Conservation (phyloP, 2,329 filamentous ascomycete species). For the Calonectria pteridis region DNA sequence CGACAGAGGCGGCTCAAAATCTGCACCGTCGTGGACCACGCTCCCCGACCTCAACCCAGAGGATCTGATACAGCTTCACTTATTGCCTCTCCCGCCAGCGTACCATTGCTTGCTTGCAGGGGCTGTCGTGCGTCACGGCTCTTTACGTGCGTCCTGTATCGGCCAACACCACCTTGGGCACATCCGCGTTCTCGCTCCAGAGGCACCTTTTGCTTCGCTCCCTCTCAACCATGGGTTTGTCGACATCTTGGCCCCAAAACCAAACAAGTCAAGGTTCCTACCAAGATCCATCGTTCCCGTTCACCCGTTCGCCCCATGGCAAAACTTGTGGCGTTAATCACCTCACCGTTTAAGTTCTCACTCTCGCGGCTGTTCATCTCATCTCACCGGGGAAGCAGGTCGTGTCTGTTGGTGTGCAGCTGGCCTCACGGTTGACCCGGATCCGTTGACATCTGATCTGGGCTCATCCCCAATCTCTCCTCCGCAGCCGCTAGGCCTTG, state of each 20-base stretch:
- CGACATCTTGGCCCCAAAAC: background rate
- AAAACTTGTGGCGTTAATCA: constrained; percentile 46
- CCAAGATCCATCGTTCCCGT: constrained; percentile 33
- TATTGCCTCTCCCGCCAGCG: constrained; percentile 13
- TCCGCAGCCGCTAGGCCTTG: constrained; percentile 25
- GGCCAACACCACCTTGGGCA: background rate
- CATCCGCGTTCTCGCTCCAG: background rate
- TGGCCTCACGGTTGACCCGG: constrained; percentile 29
- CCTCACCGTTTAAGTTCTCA: constrained; percentile 39
- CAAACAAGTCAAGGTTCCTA: constrained; percentile 28
- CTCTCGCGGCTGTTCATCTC: constrained; percentile 28
- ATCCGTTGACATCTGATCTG: constrained; percentile 23
- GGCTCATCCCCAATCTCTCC: constrained; percentile 28
- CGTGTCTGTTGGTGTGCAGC: constrained; percentile 10
- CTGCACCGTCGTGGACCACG: constrained; percentile 14
- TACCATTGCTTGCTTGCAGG: background rate
- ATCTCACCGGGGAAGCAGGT: constrained; percentile 21
- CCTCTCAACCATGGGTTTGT: background rate
- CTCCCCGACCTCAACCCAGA: constrained; percentile 4
- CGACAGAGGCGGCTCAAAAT: constrained; percentile 21
- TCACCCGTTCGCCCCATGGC: constrained; percentile 31
- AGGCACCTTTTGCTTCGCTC: background rate
- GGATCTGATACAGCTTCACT: constrained; percentile 7
- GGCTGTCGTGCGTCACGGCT: background rate
- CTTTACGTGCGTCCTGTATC: background rate